These are phyloP conservation scores for Antitrichia curtipendula DNA, from an alignment of 225 moss, liverwort and hornwort genomes.

Conservation along the genomic window DNA sequence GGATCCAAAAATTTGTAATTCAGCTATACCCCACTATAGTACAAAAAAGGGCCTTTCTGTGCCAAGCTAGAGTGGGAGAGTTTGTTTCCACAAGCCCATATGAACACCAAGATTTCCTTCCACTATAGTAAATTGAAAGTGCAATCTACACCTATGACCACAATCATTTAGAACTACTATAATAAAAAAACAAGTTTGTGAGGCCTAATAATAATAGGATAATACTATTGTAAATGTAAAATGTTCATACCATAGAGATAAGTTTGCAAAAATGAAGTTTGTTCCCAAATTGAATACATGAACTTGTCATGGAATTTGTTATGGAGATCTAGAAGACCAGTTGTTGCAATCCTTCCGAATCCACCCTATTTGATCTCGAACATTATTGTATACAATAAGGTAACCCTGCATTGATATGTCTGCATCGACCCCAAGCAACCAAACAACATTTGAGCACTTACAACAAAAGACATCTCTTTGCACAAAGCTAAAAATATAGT, in stretches of 20 bases:
- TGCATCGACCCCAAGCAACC: background rate
- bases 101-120: background rate
- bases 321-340: background rate
- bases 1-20: too few relatives aligned
- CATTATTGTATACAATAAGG: slow-evolving; percentile 61
- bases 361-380: slow-evolving; percentile 52
- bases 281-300: background rate
- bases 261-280: background rate
- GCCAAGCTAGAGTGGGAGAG: background rate
- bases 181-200: background rate
- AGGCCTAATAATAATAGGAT: background rate
- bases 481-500: background rate
- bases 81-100: accelerated
- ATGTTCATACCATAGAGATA: background rate
- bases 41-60: background rate
- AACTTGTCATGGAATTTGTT: background rate
- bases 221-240: background rate
- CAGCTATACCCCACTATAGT: too few relatives aligned
- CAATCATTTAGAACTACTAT: background rate
- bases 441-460: background rate
- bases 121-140: background rate
- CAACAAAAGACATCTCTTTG: background rate
- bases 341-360: slow-evolving; percentile 22
- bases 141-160: background rate
- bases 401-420: slow-evolving; percentile 65